Percentiles rank a stretch among this genome's conserved stretches.
phyloP scores from a whole-genome alignment of 306 rosid species.

The Abrus precatorius region DNA sequence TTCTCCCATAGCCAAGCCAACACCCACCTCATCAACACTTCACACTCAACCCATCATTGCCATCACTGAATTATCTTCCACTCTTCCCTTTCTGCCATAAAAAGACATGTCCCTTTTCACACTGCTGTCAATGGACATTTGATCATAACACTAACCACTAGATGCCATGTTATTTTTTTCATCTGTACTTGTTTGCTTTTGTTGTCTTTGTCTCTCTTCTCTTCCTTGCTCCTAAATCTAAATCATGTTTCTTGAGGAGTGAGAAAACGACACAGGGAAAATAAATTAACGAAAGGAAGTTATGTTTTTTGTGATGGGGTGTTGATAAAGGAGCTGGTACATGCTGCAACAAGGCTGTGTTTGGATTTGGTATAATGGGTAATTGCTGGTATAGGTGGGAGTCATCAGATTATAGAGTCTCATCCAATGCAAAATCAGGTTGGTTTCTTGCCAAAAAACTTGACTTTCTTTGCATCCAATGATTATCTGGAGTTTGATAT shows the following conservation, averaged over 20 bases:
- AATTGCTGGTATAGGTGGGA: conserved; percentile 80
- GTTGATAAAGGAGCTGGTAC: conserved; percentile 52
- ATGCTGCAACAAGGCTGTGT: conserved; percentile 37
- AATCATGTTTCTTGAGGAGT: conserved; percentile 44
- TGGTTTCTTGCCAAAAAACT: conserved; percentile 35
- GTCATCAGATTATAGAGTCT: conserved; percentile 79
- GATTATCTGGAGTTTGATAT: neutral
- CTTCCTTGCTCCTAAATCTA: conserved; percentile 24
- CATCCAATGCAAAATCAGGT: conserved; percentile 96
- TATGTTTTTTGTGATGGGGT: conserved; percentile 55
- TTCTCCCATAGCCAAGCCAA: conserved; percentile 67
- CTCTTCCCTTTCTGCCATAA: conserved; percentile 49
- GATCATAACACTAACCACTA: conserved; percentile 7
- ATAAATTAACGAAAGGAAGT: neutral
- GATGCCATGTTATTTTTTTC: neutral
- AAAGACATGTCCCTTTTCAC: conserved; percentile 43
- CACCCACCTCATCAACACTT: conserved; percentile 58
- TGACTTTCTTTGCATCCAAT: conserved; percentile 31
- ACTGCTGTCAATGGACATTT: conserved; percentile 13
- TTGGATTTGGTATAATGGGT: conserved; percentile 71
- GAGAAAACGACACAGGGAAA: neutral
- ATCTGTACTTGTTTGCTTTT: neutral
- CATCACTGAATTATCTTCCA: conserved; percentile 58
- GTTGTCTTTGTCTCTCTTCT: conserved; percentile 6
- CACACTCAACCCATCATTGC: conserved; percentile 73